These are phyloP conservation scores for Planoprotostelium fungivorum DNA, from an alignment of 78 protist genomes.

Conservation along the genomic window DNA sequence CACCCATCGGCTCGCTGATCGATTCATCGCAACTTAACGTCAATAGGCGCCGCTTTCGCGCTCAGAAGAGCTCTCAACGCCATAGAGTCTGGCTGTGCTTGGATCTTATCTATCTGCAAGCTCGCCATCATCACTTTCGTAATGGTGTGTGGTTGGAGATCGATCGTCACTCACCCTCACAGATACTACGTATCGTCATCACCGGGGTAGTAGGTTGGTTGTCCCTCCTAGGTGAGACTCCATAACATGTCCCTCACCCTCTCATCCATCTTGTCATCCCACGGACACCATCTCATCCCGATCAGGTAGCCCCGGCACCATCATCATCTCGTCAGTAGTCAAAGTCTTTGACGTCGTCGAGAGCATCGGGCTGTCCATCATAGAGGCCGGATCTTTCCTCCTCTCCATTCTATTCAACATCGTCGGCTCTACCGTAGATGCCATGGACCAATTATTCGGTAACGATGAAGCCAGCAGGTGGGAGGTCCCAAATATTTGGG, in stretches of 20 bases:
- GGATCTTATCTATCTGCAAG: not conserved
- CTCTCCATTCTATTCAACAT: not conserved
- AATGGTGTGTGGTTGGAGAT: not conserved
- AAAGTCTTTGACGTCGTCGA: not conserved
- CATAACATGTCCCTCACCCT: not conserved
- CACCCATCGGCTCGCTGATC: not conserved
- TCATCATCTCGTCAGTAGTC: not conserved
- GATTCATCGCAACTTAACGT: not conserved
- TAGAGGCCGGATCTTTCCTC: not conserved
- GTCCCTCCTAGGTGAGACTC: not conserved
- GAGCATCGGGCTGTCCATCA: not conserved
- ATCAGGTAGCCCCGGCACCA: not conserved
- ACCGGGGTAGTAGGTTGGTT: not conserved
- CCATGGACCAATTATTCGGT: not conserved
- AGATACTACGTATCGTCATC: not conserved
- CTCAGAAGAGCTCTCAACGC: not conserved
- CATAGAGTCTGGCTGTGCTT: not conserved
- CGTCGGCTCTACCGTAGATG: not conserved
- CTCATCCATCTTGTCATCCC: too few relatives aligned
- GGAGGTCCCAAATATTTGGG: not conserved
- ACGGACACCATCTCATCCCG: too few relatives aligned
- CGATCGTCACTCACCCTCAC: not conserved
- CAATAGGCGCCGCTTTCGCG: not conserved
- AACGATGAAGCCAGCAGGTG: not conserved
- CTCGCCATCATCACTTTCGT: not conserved